Conservation (phyloP, 257 asterid species). For the Gentiana straminea region DNA sequence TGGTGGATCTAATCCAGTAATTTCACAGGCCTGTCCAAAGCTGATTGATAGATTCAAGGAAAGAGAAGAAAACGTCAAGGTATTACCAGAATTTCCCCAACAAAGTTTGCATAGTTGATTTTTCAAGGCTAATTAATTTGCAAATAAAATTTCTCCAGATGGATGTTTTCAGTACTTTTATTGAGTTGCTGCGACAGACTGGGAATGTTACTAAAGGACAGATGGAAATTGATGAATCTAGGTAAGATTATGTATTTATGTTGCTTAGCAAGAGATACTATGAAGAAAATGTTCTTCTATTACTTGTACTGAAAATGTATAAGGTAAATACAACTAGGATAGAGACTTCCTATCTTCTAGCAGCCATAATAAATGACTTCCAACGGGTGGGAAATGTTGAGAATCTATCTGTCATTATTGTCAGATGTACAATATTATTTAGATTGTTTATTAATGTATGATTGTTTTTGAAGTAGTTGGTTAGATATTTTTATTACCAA, state of each 20-base stretch:
- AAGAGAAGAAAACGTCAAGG: slow-evolving; percentile 99
- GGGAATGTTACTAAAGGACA: slow-evolving; percentile 92
- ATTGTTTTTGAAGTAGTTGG: no score
- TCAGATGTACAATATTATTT: no score
- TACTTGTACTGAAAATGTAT: no score
- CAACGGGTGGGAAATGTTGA: no score
- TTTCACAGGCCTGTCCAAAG: slow-evolving; percentile 92
- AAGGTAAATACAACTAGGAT: no score
- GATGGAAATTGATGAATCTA: slow-evolving; percentile 64
- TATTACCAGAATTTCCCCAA: slow-evolving; percentile 15
- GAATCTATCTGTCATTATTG: no score
- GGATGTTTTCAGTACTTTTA: slow-evolving; percentile 92
- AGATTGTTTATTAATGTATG: no score
- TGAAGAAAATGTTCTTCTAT: no score
- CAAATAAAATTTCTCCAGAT: slow-evolving; percentile 46
- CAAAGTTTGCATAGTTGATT: slow-evolving; percentile 2
- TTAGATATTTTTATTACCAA: no score
- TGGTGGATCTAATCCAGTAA: background rate
- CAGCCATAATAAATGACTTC: no score
- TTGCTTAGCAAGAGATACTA: no score
- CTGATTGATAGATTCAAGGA: slow-evolving; percentile 94
- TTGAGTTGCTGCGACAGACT: slow-evolving; percentile 89
- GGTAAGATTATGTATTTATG: slow-evolving; percentile 38
- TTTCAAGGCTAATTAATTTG: slow-evolving; percentile 10
- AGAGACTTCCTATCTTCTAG: no score